A percentile compares a stretch with the other conserved stretches of the same genome.
Evolutionary conservation across 2,329 filamentous ascomycete species (phyloP).

Genomic region (Epichloe sibirici): DNA sequence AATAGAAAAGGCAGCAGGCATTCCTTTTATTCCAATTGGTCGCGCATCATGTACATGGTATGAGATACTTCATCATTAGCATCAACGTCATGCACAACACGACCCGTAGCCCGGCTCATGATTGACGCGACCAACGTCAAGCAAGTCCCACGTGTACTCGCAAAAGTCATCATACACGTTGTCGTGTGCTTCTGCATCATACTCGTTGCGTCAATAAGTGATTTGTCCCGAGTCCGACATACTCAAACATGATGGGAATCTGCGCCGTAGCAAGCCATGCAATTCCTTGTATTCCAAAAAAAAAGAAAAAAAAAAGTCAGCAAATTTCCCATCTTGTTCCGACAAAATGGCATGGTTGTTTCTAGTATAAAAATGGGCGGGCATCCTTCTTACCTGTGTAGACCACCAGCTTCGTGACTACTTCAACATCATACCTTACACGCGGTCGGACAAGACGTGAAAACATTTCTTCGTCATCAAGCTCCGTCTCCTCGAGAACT

Average conservation of each 20-base stretch:
- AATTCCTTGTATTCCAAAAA: conserved; percentile 45
- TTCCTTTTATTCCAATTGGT: not conserved
- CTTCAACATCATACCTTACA: conserved; percentile 95
- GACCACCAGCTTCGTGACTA: conserved; percentile 91
- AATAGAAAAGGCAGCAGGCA: too few relatives aligned
- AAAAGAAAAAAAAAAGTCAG: not conserved
- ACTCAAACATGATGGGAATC: conserved; percentile 62
- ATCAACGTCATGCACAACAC: not conserved
- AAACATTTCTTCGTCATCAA: conserved; percentile 71
- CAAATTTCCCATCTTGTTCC: not conserved
- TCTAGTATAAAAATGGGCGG: too few relatives aligned
- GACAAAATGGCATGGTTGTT: too few relatives aligned
- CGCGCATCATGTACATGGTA: not conserved
- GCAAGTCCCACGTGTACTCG: not conserved
- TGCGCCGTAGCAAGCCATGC: conserved; percentile 67
- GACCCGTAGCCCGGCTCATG: not conserved
- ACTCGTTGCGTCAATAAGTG: conserved; percentile 17
- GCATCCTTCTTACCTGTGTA: conserved; percentile 56
- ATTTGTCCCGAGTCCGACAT: conserved; percentile 38
- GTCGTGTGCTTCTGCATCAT: not conserved
- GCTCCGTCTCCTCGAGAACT: conserved; percentile 31
- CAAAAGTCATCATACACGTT: not conserved
- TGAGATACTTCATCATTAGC: not conserved
- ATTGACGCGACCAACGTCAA: too few relatives aligned
- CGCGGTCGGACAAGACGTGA: conserved; percentile 71